Evolutionary conservation across 495 filamentous ascomycete species (phyloP), one percentile per base, ranked within the genome.

Genomic region (Tuber aestivum): DNA sequence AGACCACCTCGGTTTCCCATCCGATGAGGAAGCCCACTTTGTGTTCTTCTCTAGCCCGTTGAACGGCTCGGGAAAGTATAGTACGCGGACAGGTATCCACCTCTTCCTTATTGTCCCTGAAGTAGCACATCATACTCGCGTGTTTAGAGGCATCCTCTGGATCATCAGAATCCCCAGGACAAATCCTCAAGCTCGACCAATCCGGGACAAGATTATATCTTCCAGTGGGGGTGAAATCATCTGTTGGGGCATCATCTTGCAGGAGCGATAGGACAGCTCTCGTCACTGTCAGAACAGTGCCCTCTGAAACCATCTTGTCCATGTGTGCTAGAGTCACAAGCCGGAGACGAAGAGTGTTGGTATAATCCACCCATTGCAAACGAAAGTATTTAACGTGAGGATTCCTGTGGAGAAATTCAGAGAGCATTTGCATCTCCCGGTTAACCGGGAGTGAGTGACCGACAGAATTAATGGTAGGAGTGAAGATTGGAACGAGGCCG

Each of bases 1-100:
- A 90, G 9, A 93, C 86, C 32, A 97, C 89, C 83, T 97, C 94
- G 45, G 94, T 89, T 83, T 97, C 94, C 79, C 94, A 95, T 6
- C 94, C 94, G 41, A 92, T 81, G 1, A 91, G 85, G 50, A 94
- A 88, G 40, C 87, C 80, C 45, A 88, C 84, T 14, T 84, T 81
- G 23, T 83, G 81, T 10, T 85, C 78, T 40, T 83, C 78, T 23
- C 85, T 69, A 21, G 87, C 84, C 18, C 84, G 83, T n/a, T 86
- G 83, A 20, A 91, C 80, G 21, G 90, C 85, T 38, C 84, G 84
- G 5, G 86, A 84, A 56, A 92, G 84, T 42, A 89, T 77, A 10
- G 86, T 87, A 37, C 93, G 86, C 0, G 91, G 90, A 80, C 92
- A 93, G 20, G 88, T 56, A n/a, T 81, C 82, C 1, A 79, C 77